Evolutionary conservation across 2,329 filamentous ascomycete genomes (phyloP).

Genomic region (Monilinia fructicola): DNA sequence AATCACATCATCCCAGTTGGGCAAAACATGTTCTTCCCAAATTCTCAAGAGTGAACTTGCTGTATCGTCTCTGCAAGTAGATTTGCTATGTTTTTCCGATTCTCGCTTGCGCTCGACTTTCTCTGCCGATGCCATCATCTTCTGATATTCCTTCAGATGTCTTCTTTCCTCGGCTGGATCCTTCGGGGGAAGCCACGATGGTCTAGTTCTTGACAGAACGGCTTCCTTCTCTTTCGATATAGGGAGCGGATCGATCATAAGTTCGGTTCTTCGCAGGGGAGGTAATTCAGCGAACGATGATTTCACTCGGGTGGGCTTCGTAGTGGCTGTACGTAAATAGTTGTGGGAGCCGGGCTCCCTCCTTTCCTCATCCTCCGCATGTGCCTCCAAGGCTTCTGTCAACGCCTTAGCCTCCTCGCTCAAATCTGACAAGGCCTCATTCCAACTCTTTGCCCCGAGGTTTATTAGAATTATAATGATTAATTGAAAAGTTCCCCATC

Average conservation of each 20-base stretch:
- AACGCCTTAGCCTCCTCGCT: constrained; percentile 71
- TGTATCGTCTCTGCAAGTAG: constrained; percentile 54
- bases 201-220: constrained; percentile 74
- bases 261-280: constrained; percentile 58
- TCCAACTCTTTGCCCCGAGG: constrained; percentile 71
- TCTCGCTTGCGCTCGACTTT: constrained; percentile 62
- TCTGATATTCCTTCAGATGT: constrained; percentile 82
- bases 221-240: constrained; percentile 86
- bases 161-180: constrained; percentile 87
- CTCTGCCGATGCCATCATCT: constrained; percentile 69
- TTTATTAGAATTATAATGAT: constrained; percentile 44
- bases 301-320: constrained; percentile 57
- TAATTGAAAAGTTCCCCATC: constrained; percentile 61
- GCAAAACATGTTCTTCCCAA: constrained; percentile 76
- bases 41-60: constrained; percentile 57
- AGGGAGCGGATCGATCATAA: constrained; percentile 81
- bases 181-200: constrained; percentile 83
- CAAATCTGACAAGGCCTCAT: constrained; percentile 64
- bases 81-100: constrained; percentile 51
- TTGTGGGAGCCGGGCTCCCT: constrained; percentile 38
- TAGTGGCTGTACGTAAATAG: constrained; percentile 41
- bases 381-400: constrained; percentile 78
- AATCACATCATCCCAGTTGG: constrained; percentile 72
- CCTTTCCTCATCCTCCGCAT: constrained; percentile 65
- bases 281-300: constrained; percentile 67